Evolutionary conservation across 306 rosid genomes (phyloP), one percentile per base, ranked within the genome.

Genomic region (Glycine latifolia): DNA sequence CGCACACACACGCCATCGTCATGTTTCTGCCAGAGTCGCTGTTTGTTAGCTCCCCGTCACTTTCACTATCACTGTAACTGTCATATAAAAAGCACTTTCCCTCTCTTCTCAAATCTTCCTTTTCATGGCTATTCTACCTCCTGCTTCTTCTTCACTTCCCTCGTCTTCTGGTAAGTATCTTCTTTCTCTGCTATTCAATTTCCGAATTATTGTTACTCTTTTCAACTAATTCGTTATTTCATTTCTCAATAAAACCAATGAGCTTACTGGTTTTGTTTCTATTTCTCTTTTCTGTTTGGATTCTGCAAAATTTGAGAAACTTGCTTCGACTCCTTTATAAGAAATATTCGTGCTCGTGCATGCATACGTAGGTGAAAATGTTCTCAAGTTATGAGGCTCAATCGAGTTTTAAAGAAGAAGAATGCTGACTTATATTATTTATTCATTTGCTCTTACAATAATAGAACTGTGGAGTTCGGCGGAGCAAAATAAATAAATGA

Each of bases 81-180:
- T 6, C 70, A 65, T n/a, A 43, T 67, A 59, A 6, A 74, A 20
- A 10, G 7, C 48, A 15, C 65, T 41, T 43, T 7, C 6, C 33
- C 33, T 43, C 73, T 12, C 39, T 41, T 43, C 58, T 41, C 54
- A 73, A 54, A 73, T 41, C 63, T 16, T 58, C 37, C 49, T 33
- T 55, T 54, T 15, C 31, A 72, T 72, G 62, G 63, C 63, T 72
- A 72, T 52, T 53, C 15, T 59, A 10, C 55, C 20, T 58, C 53
- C 56, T 49, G 39, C 78, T 59, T 65, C 55, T 67, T 62, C 82
- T 58, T 50, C 20, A 15, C 70, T 58, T 78, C 26, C 78, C 48
- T 60, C 79, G 65, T 14, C 75, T 39, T 59, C 79, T 60, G 79
- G 79, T 71, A 11, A 4, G 20, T 71, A 1, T 47, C 62, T 52